Conservation (phyloP, 2,329 filamentous ascomycete genomes). For the Cordyceps farinosa region DNA sequence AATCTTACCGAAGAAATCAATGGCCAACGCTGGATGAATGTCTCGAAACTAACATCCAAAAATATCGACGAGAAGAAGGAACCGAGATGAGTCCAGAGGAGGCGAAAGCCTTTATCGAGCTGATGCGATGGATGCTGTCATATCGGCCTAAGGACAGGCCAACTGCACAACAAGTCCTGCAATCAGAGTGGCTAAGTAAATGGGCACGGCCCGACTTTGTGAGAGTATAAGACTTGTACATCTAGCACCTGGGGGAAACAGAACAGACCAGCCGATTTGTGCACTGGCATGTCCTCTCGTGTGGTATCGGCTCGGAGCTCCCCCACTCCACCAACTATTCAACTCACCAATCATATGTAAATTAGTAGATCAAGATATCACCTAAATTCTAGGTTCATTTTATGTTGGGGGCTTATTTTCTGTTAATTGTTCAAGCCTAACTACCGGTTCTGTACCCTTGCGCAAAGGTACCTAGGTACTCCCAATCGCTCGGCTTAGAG, state of each 20-base stretch:
- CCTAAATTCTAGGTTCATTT: too few relatives aligned
- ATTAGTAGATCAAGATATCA: too few relatives aligned
- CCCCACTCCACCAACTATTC: too few relatives aligned
- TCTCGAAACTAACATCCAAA: constrained; percentile 16
- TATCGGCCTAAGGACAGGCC: constrained; percentile 13
- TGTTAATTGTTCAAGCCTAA: too few relatives aligned
- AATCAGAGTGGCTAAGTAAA: neutral
- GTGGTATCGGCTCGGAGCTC: too few relatives aligned
- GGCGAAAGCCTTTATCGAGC: constrained; percentile 8
- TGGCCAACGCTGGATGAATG: neutral
- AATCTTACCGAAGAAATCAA: neutral
- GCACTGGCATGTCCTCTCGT: too few relatives aligned
- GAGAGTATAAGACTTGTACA: neutral
- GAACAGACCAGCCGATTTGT: too few relatives aligned
- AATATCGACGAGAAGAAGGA: neutral
- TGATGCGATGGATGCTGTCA: constrained; percentile 19
- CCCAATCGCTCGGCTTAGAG: constrained; percentile 1
- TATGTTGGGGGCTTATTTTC: too few relatives aligned
- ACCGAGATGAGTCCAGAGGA: constrained; percentile 3
- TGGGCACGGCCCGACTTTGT: neutral
- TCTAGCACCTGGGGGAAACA: neutral
- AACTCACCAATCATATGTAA: too few relatives aligned
- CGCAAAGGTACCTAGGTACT: neutral
- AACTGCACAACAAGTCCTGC: constrained; percentile 5
- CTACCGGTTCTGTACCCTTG: too few relatives aligned